phyloP scores from a whole-genome alignment of 1,284 basidiomycete genomes.

The Boletus semigastroideus region DNA sequence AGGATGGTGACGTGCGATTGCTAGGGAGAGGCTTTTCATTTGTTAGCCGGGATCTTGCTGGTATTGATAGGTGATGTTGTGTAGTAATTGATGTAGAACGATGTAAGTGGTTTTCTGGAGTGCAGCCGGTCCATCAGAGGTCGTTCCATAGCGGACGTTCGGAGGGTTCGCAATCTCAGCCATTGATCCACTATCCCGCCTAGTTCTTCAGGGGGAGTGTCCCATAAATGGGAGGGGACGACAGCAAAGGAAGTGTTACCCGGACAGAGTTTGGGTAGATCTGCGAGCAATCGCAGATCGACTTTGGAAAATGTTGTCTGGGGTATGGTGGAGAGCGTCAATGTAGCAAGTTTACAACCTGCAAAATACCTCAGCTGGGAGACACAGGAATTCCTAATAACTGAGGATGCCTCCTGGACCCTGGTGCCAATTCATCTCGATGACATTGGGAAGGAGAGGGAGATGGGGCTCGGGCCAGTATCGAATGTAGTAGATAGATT shows the following conservation, averaged over 20 bases:
- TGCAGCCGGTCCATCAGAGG: constrained; percentile 11
- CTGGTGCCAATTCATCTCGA: constrained; percentile 11
- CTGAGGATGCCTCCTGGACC: neutral
- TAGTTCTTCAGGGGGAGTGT: constrained; percentile 1
- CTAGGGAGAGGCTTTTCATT: too few relatives aligned
- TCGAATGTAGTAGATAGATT: constrained; percentile 1
- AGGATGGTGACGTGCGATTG: too few relatives aligned
- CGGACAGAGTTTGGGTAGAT: constrained; percentile 14
- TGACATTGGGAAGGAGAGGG: constrained; percentile 17
- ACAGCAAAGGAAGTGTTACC: constrained; percentile 16
- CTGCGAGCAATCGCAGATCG: constrained; percentile 5
- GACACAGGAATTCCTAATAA: constrained; percentile 5
- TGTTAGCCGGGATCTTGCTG: constrained; percentile 3
- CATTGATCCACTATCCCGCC: constrained; percentile 16
- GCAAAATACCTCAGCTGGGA: constrained; percentile 12
- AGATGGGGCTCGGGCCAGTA: neutral
- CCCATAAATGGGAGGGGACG: neutral
- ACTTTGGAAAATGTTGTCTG: neutral
- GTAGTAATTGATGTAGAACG: constrained; percentile 8
- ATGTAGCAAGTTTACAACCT: constrained; percentile 6
- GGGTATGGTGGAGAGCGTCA: constrained; percentile 7
- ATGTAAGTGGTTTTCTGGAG: neutral
- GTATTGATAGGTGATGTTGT: neutral
- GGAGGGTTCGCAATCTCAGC: constrained; percentile 5
- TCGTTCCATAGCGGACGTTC: constrained; percentile 6